Conservation (phyloP, 495 filamentous ascomycete genomes). For the Tuber calosporum region DNA sequence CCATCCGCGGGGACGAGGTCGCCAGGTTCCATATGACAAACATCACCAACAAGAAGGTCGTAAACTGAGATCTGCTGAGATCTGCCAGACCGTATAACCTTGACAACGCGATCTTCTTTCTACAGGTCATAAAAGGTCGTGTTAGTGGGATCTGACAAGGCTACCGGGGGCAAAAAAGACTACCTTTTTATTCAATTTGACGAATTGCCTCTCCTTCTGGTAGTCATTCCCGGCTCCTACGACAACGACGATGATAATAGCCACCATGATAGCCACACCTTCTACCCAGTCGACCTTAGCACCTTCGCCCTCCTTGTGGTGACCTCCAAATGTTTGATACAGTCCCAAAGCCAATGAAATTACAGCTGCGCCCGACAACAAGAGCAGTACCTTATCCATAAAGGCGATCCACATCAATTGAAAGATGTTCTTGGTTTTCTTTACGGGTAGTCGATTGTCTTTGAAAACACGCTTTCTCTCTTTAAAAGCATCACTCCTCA, state of each 20-base stretch:
- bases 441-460: conserved; percentile 62
- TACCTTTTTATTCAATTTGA: conserved; percentile 59
- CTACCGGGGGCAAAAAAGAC: conserved; percentile 4
- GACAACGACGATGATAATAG: conserved; percentile 61
- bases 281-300: conserved; percentile 69
- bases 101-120: conserved; percentile 64
- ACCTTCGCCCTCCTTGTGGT: conserved; percentile 44
- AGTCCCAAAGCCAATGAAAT: conserved; percentile 76
- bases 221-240: conserved; percentile 65
- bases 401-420: conserved; percentile 73
- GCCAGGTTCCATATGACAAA: conserved; percentile 77
- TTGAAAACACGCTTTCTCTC: conserved; percentile 66
- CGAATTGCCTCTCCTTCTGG: conserved; percentile 66
- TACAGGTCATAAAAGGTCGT: conserved; percentile 9
- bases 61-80: conserved; percentile 69
- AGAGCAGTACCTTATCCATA: conserved; percentile 73
- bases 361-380: conserved; percentile 69
- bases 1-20: conserved; percentile 79
- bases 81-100: conserved; percentile 68
- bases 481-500: conserved; percentile 45
- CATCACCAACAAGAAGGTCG: conserved; percentile 75
- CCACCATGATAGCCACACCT: conserved; percentile 64
- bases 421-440: conserved; percentile 64
- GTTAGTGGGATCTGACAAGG: conserved; percentile 11
- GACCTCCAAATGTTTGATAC: conserved; percentile 51